Base-by-base conservation (phyloP, 495 filamentous ascomycete genomes). In the Penicillium macrosclerotiorum region DNA sequence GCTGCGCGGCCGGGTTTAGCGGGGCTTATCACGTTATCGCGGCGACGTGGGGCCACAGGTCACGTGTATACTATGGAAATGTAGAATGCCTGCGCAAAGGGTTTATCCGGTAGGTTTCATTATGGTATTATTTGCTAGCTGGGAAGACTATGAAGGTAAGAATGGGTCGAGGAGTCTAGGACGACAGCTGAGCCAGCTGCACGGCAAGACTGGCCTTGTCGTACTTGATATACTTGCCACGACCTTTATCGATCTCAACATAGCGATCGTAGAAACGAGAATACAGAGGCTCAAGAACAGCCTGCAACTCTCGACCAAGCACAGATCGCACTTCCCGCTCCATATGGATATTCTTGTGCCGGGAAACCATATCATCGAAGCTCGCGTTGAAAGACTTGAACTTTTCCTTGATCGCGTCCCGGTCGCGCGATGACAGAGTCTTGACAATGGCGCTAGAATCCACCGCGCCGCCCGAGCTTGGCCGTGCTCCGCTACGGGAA, bases 201-300 rank as follows among this genome's bases (percentile, higher is more conserved):
- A 71, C 67, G 33, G 76, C 65, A 38, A 79, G 55, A 34, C 62
- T 67, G 13, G 75, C 77, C 70, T 96, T 96, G 69, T 96, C 90
- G 62, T 93, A 97, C 74, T 92, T 95, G 68, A 92, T 89, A 68
- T 97, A 95, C 69, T 97, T 97, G 47, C 90, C 90, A 63, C 88
- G 88, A 24, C 93, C 90, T 68, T 93, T 96, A 68, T 97, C 95
- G 53, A 96, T 77, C 72, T 97, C 93, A 63, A 96, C 92, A 68
- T 99, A 99, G 14, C 91, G 83, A 69, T 97, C 94, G 76, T 89
- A 96, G 69, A 97, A 99, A 9, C 94, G 80, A 38, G 82, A 82
- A 73, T 99, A 99, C 13, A 99, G 77, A 34, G 94, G 90, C 69
- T 96, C 92, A 33, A 97, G 84, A 63, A 95, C 86, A 39, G 80